phyloP scores from a whole-genome alignment of 2,329 filamentous ascomycete species.

The Aspergillus fischeri region DNA sequence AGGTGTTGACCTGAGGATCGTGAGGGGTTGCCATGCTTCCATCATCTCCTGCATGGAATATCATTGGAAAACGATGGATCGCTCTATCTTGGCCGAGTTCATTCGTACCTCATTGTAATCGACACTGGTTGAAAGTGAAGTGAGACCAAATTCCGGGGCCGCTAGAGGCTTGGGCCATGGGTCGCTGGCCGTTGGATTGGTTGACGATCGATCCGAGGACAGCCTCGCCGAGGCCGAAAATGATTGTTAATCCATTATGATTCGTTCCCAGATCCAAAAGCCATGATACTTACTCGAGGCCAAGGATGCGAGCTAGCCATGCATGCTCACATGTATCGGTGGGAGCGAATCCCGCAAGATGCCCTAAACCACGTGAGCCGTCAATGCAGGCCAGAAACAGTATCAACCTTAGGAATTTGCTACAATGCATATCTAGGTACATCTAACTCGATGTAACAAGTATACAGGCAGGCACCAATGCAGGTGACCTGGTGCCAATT shows the following conservation, averaged over 20 bases:
- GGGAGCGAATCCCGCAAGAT: background rate
- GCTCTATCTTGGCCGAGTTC: constrained; percentile 16
- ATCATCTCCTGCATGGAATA: constrained; percentile 6
- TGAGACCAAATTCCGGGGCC: background rate
- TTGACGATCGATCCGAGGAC: background rate
- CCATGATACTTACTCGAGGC: background rate
- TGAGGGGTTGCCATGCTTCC: constrained; percentile 13
- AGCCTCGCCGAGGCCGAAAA: background rate
- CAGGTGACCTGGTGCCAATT: background rate
- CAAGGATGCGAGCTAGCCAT: background rate
- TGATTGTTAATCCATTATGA: background rate
- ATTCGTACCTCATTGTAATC: constrained; percentile 5
- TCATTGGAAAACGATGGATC: constrained; percentile 8
- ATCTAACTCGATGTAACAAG: background rate
- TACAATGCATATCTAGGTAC: background rate
- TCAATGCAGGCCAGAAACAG: background rate
- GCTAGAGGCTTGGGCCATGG: constrained; percentile 11
- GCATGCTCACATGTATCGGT: background rate
- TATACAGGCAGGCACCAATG: background rate
- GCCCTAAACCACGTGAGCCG: background rate
- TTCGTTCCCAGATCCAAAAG: background rate
- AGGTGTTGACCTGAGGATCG: constrained; percentile 1
- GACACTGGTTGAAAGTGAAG: background rate
- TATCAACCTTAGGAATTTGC: background rate
- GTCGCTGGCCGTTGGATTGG: background rate